These are phyloP conservation scores for Mimosa bimucronata DNA, from an alignment of 306 rosid genomes.

Conservation along the genomic window DNA sequence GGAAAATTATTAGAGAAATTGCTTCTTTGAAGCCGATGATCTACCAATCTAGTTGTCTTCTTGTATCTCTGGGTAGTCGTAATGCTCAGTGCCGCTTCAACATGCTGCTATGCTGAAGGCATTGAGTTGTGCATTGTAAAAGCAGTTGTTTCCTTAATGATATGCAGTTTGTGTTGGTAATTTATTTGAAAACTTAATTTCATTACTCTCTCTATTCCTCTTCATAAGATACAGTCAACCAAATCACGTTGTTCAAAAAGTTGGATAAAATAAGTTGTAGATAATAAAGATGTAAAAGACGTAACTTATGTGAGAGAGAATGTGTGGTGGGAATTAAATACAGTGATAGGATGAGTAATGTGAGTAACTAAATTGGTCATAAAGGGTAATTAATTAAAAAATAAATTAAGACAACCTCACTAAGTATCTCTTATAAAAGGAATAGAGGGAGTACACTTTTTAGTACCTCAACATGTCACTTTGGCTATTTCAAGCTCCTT, in stretches of 20 bases:
- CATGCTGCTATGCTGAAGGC: background rate
- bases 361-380: too few relatives aligned
- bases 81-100: background rate
- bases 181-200: background rate
- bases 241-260: too few relatives aligned
- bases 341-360: too few relatives aligned
- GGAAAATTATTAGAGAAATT: background rate
- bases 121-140: slow-evolving; percentile 3
- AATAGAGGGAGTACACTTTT: too few relatives aligned
- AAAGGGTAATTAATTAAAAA: too few relatives aligned
- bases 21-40: slow-evolving; percentile 25
- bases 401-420: too few relatives aligned
- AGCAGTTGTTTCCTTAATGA: slow-evolving; percentile 25
- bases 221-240: too few relatives aligned
- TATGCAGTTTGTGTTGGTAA: slow-evolving; percentile 2
- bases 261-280: too few relatives aligned
- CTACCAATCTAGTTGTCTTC: background rate
- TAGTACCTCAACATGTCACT: background rate
- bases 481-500: background rate
- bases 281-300: too few relatives aligned
- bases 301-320: too few relatives aligned
- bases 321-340: too few relatives aligned
- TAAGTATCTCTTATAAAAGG: too few relatives aligned
- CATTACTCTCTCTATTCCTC: background rate
- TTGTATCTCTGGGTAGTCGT: slow-evolving; percentile 1